These are phyloP conservation scores for Galerina sulciceps DNA, from an alignment of 768 basidiomycete genomes.

Conservation along the genomic window DNA sequence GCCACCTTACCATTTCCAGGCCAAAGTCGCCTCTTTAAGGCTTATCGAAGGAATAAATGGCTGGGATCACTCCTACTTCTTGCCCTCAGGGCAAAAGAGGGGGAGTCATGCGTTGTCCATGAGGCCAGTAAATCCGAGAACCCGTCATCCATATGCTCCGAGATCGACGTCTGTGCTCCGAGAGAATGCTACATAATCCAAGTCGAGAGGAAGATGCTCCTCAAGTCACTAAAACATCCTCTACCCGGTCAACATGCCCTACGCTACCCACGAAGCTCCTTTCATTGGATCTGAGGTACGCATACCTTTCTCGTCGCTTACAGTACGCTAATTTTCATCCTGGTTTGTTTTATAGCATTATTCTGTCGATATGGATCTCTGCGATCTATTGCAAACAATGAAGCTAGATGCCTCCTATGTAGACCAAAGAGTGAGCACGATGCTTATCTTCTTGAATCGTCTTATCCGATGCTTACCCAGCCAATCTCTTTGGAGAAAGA, in stretches of 20 bases:
- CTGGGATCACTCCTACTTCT: conserved; percentile 8
- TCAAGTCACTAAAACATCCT: neutral
- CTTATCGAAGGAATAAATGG: conserved; percentile 10
- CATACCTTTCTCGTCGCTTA: neutral
- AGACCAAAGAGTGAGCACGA: conserved; percentile 33
- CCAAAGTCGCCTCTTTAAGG: conserved; percentile 3
- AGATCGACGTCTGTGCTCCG: conserved; percentile 15
- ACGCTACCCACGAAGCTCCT: conserved; percentile 24
- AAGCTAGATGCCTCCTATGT: conserved; percentile 38
- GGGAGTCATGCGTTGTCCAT: conserved; percentile 27
- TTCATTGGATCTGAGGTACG: conserved; percentile 25
- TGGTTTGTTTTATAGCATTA: conserved; percentile 14
- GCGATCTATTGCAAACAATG: conserved; percentile 56
- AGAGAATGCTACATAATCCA: conserved; percentile 17
- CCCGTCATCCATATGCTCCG: conserved; percentile 12
- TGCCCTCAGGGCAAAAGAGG: conserved; percentile 22
- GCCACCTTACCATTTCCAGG: neutral
- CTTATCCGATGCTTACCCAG: conserved; percentile 8
- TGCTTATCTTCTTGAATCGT: neutral
- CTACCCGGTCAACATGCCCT: conserved; percentile 21
- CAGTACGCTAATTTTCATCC: neutral
- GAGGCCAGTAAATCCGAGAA: conserved; percentile 23
- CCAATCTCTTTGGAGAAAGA: conserved; percentile 45
- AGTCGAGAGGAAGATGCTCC: neutral
- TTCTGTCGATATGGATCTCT: conserved; percentile 51